Conservation (phyloP, 371 early-diverging fungal species). For the Choanephora cucurbitarum region DNA sequence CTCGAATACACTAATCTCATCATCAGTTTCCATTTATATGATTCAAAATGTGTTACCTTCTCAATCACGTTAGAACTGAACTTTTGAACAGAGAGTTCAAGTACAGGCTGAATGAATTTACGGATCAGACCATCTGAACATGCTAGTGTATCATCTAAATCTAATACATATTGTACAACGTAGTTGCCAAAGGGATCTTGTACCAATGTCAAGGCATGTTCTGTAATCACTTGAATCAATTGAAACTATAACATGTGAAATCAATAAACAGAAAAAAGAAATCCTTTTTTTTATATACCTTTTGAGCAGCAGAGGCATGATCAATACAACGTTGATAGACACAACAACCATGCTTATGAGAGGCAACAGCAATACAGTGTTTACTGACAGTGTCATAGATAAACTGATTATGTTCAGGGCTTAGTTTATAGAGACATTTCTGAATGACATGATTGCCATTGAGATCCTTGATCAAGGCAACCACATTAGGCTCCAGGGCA, state of each 20-base stretch:
- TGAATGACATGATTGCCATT: constrained; percentile 99
- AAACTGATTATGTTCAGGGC: constrained; percentile 82
- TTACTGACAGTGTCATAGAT: constrained; percentile 86
- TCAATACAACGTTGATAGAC: constrained; percentile 97
- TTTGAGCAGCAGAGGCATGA: constrained; percentile 69
- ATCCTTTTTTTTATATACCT: no score
- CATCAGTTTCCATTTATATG: no score
- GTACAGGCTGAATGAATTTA: constrained; percentile 73
- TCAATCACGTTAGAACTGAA: constrained; percentile 95
- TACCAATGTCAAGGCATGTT: constrained; percentile 79
- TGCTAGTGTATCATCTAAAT: no score
- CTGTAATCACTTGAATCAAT: constrained; percentile 75
- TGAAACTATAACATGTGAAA: constrained; percentile 40
- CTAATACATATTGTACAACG: constrained; percentile 96
- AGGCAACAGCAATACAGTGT: constrained; percentile 87
- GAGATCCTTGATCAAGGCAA: constrained; percentile 89
- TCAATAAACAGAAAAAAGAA: no score
- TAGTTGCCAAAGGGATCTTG: constrained; percentile 98
- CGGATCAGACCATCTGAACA: constrained; percentile 67
- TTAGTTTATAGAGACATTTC: constrained; percentile 87
- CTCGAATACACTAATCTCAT: constrained; percentile 82
- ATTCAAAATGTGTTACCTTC: no score
- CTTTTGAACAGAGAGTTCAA: constrained; percentile 83
- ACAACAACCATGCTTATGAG: constrained; percentile 97
- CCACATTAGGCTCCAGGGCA: constrained; percentile 78